Evolutionary conservation across 129 eudicot species (phyloP), one percentile per base, ranked within the genome.

Genomic region (Chrysanthemum makinoi): DNA sequence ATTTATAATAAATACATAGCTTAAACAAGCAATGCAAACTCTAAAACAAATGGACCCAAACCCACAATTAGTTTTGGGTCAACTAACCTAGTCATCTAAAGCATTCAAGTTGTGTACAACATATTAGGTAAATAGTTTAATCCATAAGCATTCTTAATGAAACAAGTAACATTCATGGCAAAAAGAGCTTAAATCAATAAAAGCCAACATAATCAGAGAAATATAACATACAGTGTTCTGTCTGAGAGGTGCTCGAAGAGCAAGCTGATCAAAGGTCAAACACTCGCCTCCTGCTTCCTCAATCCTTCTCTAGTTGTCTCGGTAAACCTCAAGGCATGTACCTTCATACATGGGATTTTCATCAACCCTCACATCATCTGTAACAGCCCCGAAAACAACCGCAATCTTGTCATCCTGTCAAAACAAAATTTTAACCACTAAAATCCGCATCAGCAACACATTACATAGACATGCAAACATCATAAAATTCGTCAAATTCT

Each of bases 221-320:
- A 56, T 22, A 48, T 18, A 1, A 17, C 75, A 66, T 74, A 79
- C 83, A 1, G 83, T 79, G 75, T 79, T 79, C 71, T 79, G 83
- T 62, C 83, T 79, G 51, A 79, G 75, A 44, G 79, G 83, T 60
- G 79, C 79, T 6, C 83, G 75, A 60, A 79, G 79, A 49, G 83
- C 83, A 35, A 79, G 65, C 52, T 79, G 83, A 61, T 79, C 83
- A 61, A 79, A 79, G 1, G 79, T 79, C 83, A 79, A 79, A 43
- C 83, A 79, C 44, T 79, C 83, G 15, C 83, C 83, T 43, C 83
- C 83, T 0, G 83, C 83, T 61, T 79, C 73, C 75, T 68, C 79
- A 50, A 73, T 79, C 51, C 83, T 79, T 17, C 83, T 50, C 83
- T 66, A 4, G 83, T 79, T 2, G 83, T 79, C 24, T 68, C 83